phyloP scores from a whole-genome alignment of 2,329 filamentous ascomycete genomes.

The Sporothrix mexicana region DNA sequence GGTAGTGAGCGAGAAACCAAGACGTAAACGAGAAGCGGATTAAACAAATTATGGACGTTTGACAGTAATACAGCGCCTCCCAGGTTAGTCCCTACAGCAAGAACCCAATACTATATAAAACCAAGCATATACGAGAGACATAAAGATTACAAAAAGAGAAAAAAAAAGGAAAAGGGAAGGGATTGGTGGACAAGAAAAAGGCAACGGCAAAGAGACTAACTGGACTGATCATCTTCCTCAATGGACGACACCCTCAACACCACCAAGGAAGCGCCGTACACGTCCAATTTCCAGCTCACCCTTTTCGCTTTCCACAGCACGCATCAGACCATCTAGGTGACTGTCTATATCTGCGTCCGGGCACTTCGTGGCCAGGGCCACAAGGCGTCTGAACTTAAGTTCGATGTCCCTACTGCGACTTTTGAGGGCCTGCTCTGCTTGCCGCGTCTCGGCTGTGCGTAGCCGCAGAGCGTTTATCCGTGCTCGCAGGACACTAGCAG shows the following conservation, averaged over 20 bases:
- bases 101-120: neutral
- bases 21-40: too few species aligned
- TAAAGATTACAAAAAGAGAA: neutral
- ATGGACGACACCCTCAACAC: conserved; percentile 67
- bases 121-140: neutral
- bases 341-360: conserved; percentile 79
- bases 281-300: conserved; percentile 76
- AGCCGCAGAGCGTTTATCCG: conserved; percentile 71
- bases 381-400: conserved; percentile 84
- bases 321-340: conserved; percentile 77
- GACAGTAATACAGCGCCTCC: neutral
- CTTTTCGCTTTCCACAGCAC: conserved; percentile 87
- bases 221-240: conserved; percentile 18
- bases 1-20: too few species aligned
- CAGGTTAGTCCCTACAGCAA: neutral
- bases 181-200: too few species aligned
- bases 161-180: too few species aligned
- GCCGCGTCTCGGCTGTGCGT: conserved; percentile 70
- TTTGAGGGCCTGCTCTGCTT: conserved; percentile 73
- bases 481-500: conserved; percentile 66
- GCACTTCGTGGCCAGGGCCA: conserved; percentile 83
- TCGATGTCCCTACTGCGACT: conserved; percentile 84
- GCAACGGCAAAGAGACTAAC: too few species aligned
- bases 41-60: too few species aligned
- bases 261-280: conserved; percentile 78